Percentiles rank a stretch among this genome's conserved stretches.
Conservation (phyloP, 305 asterid species). For the Solanum chacoense region DNA sequence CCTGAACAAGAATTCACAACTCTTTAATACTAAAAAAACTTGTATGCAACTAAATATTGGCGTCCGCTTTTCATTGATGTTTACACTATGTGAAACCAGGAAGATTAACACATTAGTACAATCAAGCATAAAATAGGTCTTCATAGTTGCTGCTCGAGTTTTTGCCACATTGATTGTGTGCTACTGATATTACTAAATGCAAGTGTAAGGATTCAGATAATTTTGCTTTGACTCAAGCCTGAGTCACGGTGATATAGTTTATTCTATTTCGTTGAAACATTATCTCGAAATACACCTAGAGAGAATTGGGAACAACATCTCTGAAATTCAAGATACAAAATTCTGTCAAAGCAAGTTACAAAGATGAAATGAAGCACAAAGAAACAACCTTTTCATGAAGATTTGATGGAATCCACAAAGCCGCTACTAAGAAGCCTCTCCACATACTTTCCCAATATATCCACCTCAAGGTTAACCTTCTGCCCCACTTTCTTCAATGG, state of each 20-base stretch:
- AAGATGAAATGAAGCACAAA: neutral
- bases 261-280: neutral
- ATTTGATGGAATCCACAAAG: conserved; percentile 39
- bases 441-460: conserved; percentile 86
- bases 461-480: conserved; percentile 92
- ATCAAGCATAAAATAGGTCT: neutral
- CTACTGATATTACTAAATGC: neutral
- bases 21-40: neutral
- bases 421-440: conserved; percentile 73
- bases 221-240: neutral
- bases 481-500: conserved; percentile 73
- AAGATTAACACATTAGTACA: neutral
- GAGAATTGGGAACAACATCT: neutral
- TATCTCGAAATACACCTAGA: neutral
- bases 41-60: neutral
- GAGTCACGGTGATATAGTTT: neutral
- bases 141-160: neutral
- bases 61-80: neutral
- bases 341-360: neutral
- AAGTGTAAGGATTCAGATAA: neutral
- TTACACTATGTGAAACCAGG: neutral
- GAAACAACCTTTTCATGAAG: conserved; percentile 18
- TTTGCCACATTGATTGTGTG: neutral
- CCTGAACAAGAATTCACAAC: neutral
- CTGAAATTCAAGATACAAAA: neutral